Percentiles rank a stretch among this genome's conserved stretches.
Conservation (phyloP, 2,329 filamentous ascomycete genomes). For the Trichoderma oligosporum region DNA sequence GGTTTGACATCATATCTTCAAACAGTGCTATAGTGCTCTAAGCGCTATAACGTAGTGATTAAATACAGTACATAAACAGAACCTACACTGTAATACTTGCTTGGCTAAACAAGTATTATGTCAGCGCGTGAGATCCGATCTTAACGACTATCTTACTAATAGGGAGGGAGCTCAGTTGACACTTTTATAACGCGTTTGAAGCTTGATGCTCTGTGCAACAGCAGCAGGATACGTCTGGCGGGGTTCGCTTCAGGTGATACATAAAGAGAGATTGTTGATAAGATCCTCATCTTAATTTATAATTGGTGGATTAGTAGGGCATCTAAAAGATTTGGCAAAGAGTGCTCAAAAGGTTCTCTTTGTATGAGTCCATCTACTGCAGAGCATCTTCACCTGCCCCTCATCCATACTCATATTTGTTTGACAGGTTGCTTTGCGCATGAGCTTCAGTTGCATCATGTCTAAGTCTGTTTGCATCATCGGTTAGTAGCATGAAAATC, state of each 20-base stretch:
- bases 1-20: too few relatives aligned
- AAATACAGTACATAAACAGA: too few relatives aligned
- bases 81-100: too few relatives aligned
- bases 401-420: background rate
- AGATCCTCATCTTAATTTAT: background rate
- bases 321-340: background rate
- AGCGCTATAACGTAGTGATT: too few relatives aligned
- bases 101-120: constrained; percentile 11
- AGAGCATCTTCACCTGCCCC: background rate
- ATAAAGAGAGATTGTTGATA: background rate
- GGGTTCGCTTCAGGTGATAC: background rate
- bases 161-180: too few relatives aligned
- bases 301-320: background rate
- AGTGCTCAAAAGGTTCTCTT: background rate
- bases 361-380: background rate
- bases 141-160: too few relatives aligned
- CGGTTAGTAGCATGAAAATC: constrained; percentile 28
- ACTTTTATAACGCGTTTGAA: background rate
- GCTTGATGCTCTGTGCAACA: constrained; percentile 1
- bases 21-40: too few relatives aligned
- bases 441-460: constrained; percentile 31
- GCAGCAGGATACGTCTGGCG: too few relatives aligned
- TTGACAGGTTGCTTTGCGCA: constrained; percentile 14
- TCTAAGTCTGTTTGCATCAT: constrained; percentile 41
- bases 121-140: background rate